phyloP scores from a whole-genome alignment of 2,329 filamentous ascomycete species.

The Cordyceps fumosorosea region DNA sequence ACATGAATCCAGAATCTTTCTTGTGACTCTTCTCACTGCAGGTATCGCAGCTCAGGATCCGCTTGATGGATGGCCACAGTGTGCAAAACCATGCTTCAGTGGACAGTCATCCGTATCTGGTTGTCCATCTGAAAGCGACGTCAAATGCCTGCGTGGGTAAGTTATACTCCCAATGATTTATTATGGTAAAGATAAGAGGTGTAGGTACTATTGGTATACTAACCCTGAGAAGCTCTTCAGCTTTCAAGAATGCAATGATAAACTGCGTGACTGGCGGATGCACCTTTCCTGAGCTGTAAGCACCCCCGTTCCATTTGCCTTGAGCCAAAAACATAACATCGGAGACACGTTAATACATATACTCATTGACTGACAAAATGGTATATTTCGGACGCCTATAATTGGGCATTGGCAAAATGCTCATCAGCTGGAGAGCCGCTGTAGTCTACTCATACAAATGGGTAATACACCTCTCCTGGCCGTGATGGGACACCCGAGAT shows the following conservation, averaged over 20 bases:
- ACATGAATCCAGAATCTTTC: slow-evolving; percentile 19
- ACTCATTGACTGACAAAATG: background rate
- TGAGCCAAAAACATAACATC: background rate
- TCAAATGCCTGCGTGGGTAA: slow-evolving; percentile 15
- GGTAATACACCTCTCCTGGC: background rate
- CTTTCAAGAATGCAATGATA: too few species aligned
- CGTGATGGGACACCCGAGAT: background rate
- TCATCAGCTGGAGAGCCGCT: background rate
- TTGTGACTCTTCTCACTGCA: slow-evolving; percentile 19
- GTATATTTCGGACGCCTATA: background rate
- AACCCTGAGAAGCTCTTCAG: background rate
- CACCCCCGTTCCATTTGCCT: too few species aligned
- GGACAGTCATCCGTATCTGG: slow-evolving; percentile 14
- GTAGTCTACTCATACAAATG: background rate
- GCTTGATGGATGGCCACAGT: background rate
- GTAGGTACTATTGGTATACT: too few species aligned
- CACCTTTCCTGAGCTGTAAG: too few species aligned
- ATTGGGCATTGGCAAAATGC: background rate
- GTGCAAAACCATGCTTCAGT: slow-evolving; percentile 12
- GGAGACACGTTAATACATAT: background rate
- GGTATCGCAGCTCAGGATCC: slow-evolving; percentile 17
- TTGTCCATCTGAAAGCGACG: slow-evolving; percentile 14
- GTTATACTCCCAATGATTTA: background rate
- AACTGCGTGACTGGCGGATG: too few species aligned
- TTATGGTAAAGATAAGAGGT: too few species aligned